These are phyloP conservation scores for Aspergillus bridgeri DNA, from an alignment of 495 filamentous ascomycete genomes.

Conservation along the genomic window DNA sequence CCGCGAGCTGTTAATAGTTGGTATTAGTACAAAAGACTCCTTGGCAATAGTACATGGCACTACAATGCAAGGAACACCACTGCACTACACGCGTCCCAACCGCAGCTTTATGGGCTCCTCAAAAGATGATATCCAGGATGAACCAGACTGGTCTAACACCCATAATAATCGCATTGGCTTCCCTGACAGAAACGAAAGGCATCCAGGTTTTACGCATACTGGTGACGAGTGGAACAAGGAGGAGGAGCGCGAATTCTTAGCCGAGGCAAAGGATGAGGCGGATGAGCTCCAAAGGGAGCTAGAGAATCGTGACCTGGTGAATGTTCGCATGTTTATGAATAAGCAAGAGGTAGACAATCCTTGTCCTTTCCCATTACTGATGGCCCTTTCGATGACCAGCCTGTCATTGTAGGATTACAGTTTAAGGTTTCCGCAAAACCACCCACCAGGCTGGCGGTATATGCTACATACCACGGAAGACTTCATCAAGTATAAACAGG, in stretches of 20 bases:
- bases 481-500: conserved; percentile 18
- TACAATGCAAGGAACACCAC: too few relatives aligned
- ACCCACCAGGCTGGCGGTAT: conserved; percentile 17
- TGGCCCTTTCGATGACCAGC: too few relatives aligned
- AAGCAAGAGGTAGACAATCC: conserved; percentile 13
- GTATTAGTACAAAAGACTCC: too few relatives aligned
- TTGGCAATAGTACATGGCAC: too few relatives aligned
- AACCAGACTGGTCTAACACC: conserved; percentile 18
- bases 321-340: conserved; percentile 13
- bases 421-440: conserved; percentile 12
- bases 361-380: too few relatives aligned
- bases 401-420: conserved; percentile 15
- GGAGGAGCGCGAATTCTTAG: conserved; percentile 13
- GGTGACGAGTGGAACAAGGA: conserved; percentile 23
- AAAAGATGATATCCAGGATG: conserved; percentile 11
- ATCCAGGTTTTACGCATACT: conserved; percentile 13
- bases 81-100: too few relatives aligned
- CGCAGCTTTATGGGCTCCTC: too few relatives aligned
- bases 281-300: conserved; percentile 17
- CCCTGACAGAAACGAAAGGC: conserved; percentile 11
- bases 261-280: conserved; percentile 15
- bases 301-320: too few relatives aligned
- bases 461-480: conserved; percentile 19
- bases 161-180: conserved; percentile 16
- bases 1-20: too few relatives aligned